Conservation (phyloP, 257 asterid species). For the Coffea canephora region DNA sequence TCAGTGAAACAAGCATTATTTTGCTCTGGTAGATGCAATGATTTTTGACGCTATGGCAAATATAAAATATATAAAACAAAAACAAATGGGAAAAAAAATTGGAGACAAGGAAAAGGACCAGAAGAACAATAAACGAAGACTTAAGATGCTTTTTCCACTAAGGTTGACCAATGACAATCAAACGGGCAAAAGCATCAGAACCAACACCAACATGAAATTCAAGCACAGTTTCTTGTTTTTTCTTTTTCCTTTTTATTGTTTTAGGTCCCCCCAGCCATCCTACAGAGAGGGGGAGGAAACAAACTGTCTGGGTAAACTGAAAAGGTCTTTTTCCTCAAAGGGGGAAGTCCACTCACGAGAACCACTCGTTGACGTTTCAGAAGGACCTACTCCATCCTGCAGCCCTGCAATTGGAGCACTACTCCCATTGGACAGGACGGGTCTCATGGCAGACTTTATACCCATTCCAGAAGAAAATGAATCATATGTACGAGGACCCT, state of each 20-base stretch:
- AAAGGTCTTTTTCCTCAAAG: conserved; percentile 84
- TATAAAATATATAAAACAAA: background rate
- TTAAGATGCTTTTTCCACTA: conserved; percentile 26
- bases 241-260: conserved; percentile 35
- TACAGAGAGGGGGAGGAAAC: conserved; percentile 84
- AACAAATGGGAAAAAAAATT: too few relatives aligned
- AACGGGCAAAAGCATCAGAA: conserved; percentile 40
- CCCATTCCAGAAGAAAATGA: conserved; percentile 50
- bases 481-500: conserved; percentile 32
- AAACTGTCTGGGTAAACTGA: conserved; percentile 86
- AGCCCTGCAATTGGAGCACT: conserved; percentile 38
- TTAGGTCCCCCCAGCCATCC: conserved; percentile 33
- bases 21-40: background rate
- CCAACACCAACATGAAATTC: conserved; percentile 47
- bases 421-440: conserved; percentile 38
- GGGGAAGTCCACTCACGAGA: conserved; percentile 92
- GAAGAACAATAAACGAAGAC: conserved; percentile 13
- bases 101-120: background rate
- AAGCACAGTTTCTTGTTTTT: conserved; percentile 37
- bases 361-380: conserved; percentile 40
- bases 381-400: conserved; percentile 48
- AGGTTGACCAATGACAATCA: conserved; percentile 24
- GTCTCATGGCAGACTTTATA: conserved; percentile 51
- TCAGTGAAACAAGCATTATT: background rate
- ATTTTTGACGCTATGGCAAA: background rate